Conservation (phyloP, 2,329 filamentous ascomycete genomes). For the Diaporthe vexans region DNA sequence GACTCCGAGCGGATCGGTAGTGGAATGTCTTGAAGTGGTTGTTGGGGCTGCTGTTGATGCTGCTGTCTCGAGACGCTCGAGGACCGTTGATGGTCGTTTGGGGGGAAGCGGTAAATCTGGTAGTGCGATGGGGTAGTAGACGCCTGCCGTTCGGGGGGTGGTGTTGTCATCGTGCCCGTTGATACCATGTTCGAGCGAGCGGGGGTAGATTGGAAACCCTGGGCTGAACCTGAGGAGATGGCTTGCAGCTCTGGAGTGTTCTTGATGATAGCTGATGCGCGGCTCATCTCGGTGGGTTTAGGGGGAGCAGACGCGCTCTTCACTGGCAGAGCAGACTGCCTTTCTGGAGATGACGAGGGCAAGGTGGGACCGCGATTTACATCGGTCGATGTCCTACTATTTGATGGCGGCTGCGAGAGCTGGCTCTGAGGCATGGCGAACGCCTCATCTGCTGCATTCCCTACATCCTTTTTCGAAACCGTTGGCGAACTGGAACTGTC, state of each 20-base stretch:
- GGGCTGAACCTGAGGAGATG: slow-evolving; percentile 62
- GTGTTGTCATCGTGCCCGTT: slow-evolving; percentile 84
- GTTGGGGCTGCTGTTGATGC: slow-evolving; percentile 41
- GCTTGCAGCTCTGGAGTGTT: slow-evolving; percentile 73
- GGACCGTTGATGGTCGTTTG: slow-evolving; percentile 55
- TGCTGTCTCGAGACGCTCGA: slow-evolving; percentile 56
- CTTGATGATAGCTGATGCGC: slow-evolving; percentile 74
- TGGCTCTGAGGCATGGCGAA: slow-evolving; percentile 69
- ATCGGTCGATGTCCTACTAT: slow-evolving; percentile 49
- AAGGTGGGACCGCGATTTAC: slow-evolving; percentile 50
- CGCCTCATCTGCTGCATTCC: slow-evolving; percentile 78
- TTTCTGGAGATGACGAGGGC: slow-evolving; percentile 45
- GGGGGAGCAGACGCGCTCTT: slow-evolving; percentile 58
- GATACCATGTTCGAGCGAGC: slow-evolving; percentile 62
- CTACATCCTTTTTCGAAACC: slow-evolving; percentile 73
- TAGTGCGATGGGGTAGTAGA: slow-evolving; percentile 57
- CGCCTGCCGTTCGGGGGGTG: slow-evolving; percentile 61
- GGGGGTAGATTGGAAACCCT: slow-evolving; percentile 49
- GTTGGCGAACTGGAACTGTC: slow-evolving; percentile 67
- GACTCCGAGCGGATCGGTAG: slow-evolving; percentile 39
- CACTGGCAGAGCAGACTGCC: slow-evolving; percentile 51
- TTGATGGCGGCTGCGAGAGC: slow-evolving; percentile 47
- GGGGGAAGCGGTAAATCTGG: slow-evolving; percentile 59
- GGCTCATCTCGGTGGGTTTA: slow-evolving; percentile 65
- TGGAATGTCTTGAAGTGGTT: slow-evolving; percentile 40